Evolutionary conservation across 805 yeast genomes (phyloP), one percentile per base, ranked within the genome.

Genomic region (Diddensiella santjacobensis): DNA sequence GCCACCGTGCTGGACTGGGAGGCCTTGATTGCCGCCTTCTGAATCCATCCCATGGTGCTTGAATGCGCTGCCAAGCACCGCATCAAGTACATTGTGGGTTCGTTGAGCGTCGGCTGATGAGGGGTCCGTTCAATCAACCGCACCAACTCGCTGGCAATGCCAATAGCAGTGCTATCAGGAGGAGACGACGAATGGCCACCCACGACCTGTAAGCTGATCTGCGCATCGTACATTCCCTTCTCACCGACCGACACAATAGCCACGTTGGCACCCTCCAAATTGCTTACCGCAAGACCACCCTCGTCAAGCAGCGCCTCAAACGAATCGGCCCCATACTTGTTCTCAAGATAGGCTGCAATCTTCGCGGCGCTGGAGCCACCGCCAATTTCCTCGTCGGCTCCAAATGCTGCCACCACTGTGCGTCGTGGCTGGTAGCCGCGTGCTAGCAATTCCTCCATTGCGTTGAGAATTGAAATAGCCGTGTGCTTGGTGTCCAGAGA

Each of bases 171-270:
- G 57, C 84, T 88, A 41, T 77, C 81, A 4, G 87, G 87, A n/a
- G 89, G 88, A 17, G 77, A 63, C 4, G 87, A 80, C 1, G 88
- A 79, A 59, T 83, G 89, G 2, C 90, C 90, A 37, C 89, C 89
- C 19, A 78, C 77, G 26, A 84, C 79, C 22, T 65, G 66, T 40
- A 83, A 64, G 3, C 71, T 70, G 29, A 81, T 68, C 23, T 57
- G 50, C 1, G 73, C 53, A 53, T 78, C 79, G 23, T 79, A 61
- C 45, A 70, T 71, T 2, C 83, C 83, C 60, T 78, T 79, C 56
- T 80, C 81, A 20, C 78, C 79, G 17, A 81, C 75, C 11, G 78
- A 74, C 3, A 79, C 75, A 23, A 74, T 67, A 1, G 80, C 74
- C 50, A 77, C 67, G 22, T 35, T 46, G 10, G 52, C 40, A 8